Evolutionary conservation across 139 green algal genomes (phyloP).

Genomic region (Chlorella sp.): DNA sequence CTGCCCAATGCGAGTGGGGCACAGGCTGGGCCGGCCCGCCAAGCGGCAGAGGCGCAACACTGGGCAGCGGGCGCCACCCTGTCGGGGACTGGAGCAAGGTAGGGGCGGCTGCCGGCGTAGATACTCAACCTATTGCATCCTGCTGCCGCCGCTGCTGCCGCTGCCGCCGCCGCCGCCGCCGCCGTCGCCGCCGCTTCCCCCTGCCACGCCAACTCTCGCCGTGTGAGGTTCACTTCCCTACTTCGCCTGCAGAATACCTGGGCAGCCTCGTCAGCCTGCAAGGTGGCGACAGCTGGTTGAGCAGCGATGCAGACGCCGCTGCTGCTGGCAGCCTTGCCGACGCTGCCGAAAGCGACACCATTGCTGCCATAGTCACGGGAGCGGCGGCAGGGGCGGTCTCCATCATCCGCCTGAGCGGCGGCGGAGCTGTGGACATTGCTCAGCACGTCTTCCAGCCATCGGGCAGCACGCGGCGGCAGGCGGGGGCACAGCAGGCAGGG

Average conservation of each 20-base stretch:
- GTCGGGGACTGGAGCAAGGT: constrained; percentile 17
- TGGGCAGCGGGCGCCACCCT: too few species aligned
- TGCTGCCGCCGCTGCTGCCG: not conserved
- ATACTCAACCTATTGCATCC: not conserved
- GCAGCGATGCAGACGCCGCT: not conserved
- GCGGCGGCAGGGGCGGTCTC: constrained; percentile 75
- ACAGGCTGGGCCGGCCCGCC: not conserved
- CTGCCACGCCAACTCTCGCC: too few species aligned
- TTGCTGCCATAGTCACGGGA: constrained; percentile 82
- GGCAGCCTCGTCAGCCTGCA: not conserved
- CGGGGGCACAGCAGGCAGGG: not conserved
- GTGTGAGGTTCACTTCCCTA: not conserved
- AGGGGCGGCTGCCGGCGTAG: not conserved
- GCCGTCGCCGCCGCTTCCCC: not conserved
- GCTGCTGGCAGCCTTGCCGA: not conserved
- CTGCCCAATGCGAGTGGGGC: too few species aligned
- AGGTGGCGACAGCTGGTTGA: not conserved
- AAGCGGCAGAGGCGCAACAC: not conserved
- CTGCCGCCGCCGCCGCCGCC: not conserved
- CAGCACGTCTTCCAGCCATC: constrained; percentile 66
- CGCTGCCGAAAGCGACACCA: constrained; percentile 62
- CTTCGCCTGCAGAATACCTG: not conserved
- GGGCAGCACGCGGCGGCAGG: constrained; percentile 1
- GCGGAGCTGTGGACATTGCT: constrained; percentile 66
- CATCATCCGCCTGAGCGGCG: constrained; percentile 90